A percentile compares a stretch with the other conserved stretches of the same genome.
Evolutionary conservation across 139 green algal species (phyloP).

Genomic region (Penium margaritaceum): DNA sequence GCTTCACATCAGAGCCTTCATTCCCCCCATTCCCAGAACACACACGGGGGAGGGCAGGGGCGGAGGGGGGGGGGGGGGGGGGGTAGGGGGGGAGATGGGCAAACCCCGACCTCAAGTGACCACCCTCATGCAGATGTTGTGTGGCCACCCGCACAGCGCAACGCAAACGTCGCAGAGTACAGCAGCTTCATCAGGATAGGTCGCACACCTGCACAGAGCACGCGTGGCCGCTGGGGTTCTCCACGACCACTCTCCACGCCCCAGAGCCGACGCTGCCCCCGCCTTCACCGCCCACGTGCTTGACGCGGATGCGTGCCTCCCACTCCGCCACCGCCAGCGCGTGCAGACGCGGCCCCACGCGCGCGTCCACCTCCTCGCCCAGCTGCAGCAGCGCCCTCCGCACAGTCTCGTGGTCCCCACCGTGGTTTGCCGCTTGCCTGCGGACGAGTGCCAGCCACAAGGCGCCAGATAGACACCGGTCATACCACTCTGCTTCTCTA

Average conservation of each 20-base stretch:
- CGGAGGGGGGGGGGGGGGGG: neutral
- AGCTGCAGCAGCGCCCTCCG: neutral
- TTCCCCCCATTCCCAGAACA: no score
- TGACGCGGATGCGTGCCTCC: constrained; percentile 68
- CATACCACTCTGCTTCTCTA: no score
- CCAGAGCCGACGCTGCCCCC: constrained; percentile 42
- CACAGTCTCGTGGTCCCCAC: no score
- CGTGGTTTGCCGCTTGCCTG: no score
- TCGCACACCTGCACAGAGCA: constrained; percentile 42
- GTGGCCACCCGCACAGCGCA: no score
- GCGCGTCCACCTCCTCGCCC: neutral
- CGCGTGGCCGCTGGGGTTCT: constrained; percentile 64
- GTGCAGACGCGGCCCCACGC: constrained; percentile 30
- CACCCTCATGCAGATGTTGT: no score
- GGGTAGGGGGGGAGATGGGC: neutral
- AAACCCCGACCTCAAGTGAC: no score
- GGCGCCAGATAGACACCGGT: no score
- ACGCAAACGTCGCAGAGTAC: no score
- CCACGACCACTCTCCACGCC: constrained; percentile 77
- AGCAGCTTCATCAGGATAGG: neutral
- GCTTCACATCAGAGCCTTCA: no score
- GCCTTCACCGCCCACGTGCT: constrained; percentile 3
- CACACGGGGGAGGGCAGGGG: no score
- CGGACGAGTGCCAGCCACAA: no score
- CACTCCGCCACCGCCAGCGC: constrained; percentile 66